phyloP scores from a whole-genome alignment of 31 red algal genomes.

The Odonthalia washingtoniensis region DNA sequence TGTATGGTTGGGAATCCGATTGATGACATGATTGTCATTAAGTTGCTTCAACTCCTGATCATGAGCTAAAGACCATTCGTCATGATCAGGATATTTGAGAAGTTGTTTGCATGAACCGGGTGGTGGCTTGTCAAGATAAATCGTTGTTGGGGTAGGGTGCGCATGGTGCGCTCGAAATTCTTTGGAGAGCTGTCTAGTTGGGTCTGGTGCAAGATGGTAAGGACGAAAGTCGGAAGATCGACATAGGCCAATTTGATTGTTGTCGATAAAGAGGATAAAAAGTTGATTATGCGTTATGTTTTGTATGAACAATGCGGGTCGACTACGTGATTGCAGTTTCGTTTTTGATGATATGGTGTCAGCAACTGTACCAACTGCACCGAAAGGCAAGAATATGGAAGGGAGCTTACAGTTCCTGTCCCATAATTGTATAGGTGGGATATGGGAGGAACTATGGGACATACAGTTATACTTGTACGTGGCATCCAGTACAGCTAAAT shows the following conservation, averaged over 20 bases:
- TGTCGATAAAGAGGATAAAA: too few species aligned
- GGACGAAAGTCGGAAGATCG: too few species aligned
- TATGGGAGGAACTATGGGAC: not conserved
- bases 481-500: too few species aligned
- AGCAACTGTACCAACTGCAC: not conserved
- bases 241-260: not conserved
- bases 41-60: not conserved
- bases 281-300: too few species aligned
- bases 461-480: not conserved
- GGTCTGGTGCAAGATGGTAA: not conserved
- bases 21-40: not conserved
- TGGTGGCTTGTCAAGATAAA: not conserved
- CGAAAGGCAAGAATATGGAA: not conserved
- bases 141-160: not conserved
- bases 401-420: not conserved
- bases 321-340: not conserved
- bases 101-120: not conserved
- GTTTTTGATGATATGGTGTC: not conserved
- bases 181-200: too few species aligned
- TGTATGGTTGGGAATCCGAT: not conserved
- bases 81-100: not conserved
- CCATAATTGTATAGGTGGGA: too few species aligned
- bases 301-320: too few species aligned
- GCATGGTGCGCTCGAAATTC: not conserved
- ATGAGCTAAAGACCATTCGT: too few species aligned